Percentiles rank a stretch among this genome's conserved stretches.
These are phyloP conservation scores for Pichia eremophila DNA, from an alignment of 805 yeast genomes.

Conservation along the genomic window DNA sequence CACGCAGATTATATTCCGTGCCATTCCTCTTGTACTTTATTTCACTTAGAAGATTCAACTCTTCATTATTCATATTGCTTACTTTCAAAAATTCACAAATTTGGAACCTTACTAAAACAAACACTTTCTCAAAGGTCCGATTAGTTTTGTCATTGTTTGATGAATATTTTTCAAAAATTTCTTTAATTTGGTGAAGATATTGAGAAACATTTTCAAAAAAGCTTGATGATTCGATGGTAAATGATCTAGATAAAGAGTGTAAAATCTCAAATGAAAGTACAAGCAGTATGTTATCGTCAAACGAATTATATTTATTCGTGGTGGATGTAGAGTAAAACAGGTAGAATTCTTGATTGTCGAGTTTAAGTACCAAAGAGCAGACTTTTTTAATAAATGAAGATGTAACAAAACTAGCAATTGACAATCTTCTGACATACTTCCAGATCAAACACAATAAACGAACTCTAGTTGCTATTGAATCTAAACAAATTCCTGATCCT, in stretches of 20 bases:
- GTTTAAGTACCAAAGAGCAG: background rate
- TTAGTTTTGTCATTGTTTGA: background rate
- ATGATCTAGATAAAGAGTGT: background rate
- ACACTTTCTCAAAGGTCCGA: background rate
- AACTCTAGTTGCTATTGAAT: constrained; percentile 1
- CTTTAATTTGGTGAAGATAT: background rate
- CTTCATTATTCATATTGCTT: background rate
- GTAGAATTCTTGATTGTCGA: background rate
- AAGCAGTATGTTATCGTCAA: background rate
- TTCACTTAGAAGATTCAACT: background rate
- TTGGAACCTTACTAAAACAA: background rate
- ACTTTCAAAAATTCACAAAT: background rate
- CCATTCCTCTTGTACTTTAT: background rate
- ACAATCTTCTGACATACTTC: background rate
- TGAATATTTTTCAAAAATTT: background rate
- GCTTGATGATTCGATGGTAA: background rate
- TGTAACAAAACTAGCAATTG: background rate
- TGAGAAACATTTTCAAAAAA: background rate
- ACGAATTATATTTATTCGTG: background rate
- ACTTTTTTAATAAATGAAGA: background rate
- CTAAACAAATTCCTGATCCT: constrained; percentile 1
- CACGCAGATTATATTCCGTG: too few species aligned
- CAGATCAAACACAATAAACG: background rate
- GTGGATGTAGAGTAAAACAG: background rate
- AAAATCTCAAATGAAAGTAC: constrained; percentile 3